Conservation (phyloP, 2,329 filamentous ascomycete species). For the Ceratocystis alfenasii region DNA sequence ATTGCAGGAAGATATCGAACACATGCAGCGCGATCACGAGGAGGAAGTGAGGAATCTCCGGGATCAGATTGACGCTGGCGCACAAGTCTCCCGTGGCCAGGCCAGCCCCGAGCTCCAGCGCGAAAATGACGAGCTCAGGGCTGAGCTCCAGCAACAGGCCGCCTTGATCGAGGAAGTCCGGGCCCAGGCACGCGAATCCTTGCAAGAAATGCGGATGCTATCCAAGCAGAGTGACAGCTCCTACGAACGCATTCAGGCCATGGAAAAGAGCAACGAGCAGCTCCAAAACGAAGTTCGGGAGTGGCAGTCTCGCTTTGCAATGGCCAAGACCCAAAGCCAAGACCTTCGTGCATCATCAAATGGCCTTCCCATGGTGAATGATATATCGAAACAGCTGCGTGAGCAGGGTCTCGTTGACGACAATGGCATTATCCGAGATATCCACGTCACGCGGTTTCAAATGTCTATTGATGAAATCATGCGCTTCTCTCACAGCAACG, state of each 20-base stretch:
- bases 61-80: constrained; percentile 41
- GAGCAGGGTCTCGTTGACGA: constrained; percentile 57
- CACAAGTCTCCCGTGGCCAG: constrained; percentile 7
- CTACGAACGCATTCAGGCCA: constrained; percentile 68
- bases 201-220: constrained; percentile 79
- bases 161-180: constrained; percentile 77
- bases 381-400: constrained; percentile 54
- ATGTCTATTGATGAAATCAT: constrained; percentile 86
- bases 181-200: constrained; percentile 66
- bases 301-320: constrained; percentile 84
- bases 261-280: constrained; percentile 61
- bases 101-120: constrained; percentile 40
- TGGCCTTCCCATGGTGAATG: constrained; percentile 56
- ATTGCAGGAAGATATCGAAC: constrained; percentile 66
- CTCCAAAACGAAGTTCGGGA: constrained; percentile 75
- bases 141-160: constrained; percentile 59
- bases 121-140: constrained; percentile 58
- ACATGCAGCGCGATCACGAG: constrained; percentile 56
- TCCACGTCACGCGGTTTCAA: constrained; percentile 91
- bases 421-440: constrained; percentile 72
- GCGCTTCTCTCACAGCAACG: constrained; percentile 59
- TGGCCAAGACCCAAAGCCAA: constrained; percentile 75
- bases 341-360: constrained; percentile 69
- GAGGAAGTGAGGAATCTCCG: constrained; percentile 50
- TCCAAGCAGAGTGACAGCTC: constrained; percentile 68